Conservation (phyloP, 768 basidiomycete genomes). For the Tricholomella constricta region DNA sequence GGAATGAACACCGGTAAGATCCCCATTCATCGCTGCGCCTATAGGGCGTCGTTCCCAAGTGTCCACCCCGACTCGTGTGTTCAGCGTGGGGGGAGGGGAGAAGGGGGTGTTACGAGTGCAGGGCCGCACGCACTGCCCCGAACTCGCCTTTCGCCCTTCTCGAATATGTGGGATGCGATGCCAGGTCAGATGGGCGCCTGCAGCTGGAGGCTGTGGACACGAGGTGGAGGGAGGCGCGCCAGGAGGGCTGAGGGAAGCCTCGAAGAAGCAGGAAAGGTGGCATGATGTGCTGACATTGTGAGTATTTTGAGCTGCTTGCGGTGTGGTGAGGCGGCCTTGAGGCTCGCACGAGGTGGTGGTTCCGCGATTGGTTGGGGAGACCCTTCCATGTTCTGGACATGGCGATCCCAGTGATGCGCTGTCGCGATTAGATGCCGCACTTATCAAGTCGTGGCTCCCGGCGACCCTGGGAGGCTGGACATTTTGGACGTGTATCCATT, state of each 20-base stretch:
- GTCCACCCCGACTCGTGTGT: slow-evolving; percentile 2
- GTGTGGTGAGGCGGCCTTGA: slow-evolving; percentile 4
- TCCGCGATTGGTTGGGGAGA: no score
- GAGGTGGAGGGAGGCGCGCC: slow-evolving; percentile 17
- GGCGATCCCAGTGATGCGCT: slow-evolving; percentile 5
- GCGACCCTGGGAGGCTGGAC: no score
- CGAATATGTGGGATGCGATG: slow-evolving; percentile 2
- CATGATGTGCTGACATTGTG: not conserved
- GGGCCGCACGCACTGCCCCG: not conserved
- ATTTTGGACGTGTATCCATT: no score
- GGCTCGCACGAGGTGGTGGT: slow-evolving; percentile 12
- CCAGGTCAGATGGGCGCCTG: slow-evolving; percentile 1
- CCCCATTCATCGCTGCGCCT: not conserved
- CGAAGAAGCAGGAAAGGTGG: not conserved
- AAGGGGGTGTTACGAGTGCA: not conserved
- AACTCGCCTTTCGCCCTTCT: not conserved
- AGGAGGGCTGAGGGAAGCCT: slow-evolving; percentile 8
- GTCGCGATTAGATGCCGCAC: not conserved
- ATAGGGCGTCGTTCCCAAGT: not conserved
- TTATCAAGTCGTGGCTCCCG: no score
- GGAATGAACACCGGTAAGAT: slow-evolving; percentile 2
- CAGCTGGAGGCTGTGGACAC: slow-evolving; percentile 7
- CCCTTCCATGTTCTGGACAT: not conserved
- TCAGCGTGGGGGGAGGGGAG: slow-evolving; percentile 6
- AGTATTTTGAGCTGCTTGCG: not conserved